Percentiles rank a stretch among this genome's conserved stretches.
Evolutionary conservation across 169 alveolate genomes (phyloP).

Genomic region (Nephromyces sp.): DNA sequence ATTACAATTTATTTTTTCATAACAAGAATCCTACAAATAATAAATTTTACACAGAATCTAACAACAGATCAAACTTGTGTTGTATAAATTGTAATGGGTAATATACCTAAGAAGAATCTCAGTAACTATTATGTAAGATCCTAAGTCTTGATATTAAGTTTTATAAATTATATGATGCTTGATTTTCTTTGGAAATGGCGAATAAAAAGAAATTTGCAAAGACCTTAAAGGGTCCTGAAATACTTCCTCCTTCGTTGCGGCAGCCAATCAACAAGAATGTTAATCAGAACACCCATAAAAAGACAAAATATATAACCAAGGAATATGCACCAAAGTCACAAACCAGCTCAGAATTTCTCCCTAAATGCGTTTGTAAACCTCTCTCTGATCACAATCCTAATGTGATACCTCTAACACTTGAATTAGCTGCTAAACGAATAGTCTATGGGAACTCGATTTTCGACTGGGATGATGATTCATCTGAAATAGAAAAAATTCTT

Average conservation of each 20-base stretch:
- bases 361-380: not conserved
- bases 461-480: not conserved
- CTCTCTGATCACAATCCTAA: not conserved
- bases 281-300: too few species aligned
- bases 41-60: too few species aligned
- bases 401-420: not conserved
- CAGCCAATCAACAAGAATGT: not conserved
- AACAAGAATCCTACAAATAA: too few species aligned
- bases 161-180: too few species aligned
- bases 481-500: not conserved
- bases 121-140: too few species aligned
- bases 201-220: not conserved
- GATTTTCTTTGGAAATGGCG: too few species aligned
- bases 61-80: too few species aligned
- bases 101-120: too few species aligned
- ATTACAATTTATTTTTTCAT: too few species aligned
- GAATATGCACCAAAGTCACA: not conserved
- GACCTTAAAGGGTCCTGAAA: not conserved
- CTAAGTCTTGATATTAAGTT: too few species aligned
- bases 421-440: not conserved
- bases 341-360: not conserved
- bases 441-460: not conserved
- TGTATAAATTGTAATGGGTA: too few species aligned
- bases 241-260: not conserved
- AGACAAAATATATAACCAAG: too few species aligned